Evolutionary conservation across 176 grass and related monocot species (phyloP), one percentile per base, ranked within the genome.

Genomic region (Metroxylon sagu): DNA sequence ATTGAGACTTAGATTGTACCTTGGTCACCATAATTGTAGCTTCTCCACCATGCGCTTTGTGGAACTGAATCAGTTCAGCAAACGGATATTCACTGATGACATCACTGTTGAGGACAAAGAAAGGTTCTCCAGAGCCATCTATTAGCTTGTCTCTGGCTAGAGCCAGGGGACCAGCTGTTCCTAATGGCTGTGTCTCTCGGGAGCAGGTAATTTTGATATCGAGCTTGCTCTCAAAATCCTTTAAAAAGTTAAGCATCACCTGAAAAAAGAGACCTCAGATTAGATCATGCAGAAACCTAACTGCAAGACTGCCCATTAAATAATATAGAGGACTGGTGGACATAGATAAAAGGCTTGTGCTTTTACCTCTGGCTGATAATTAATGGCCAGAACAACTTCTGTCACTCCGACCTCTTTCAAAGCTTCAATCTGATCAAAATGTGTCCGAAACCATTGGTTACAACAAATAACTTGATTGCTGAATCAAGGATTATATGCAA

Each of bases 1-100:
- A 43, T 10, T 2, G 12, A 12, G 8, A 43, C 35, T 48, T 26
- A 4, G 4, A 5, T 64, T 1, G 1, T 62, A 87, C 84, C 89
- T 94, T 94, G 25, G 89, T 94, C 2, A 94, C 89, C 89, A 94
- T 85, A 66, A 94, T 94, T 0, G 89, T 94, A 21, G 89, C 89
- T 70, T 94, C 89, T 19, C 84, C 89, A 0, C 81, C 74, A 48
- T 85, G 89, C 54, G 81, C 74, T 53, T 88, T 94, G 63, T 94
- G 89, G 74, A 85, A 94, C 64, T 74, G 48, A 62, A 94, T 85
- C 18, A 94, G 77, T 74, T 88, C 80, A 0, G 71, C 81, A 5
- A 94, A 94, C 1, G 89, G 89, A 68, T 94, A 94, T 61, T 94
- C 84, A 29, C 84, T 94, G 67, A 94, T 94, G 43, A 94, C 84